A percentile compares a stretch with the other conserved stretches of the same genome.
These are phyloP conservation scores for Tritrichomonas musculus DNA, from an alignment of 208 protist genomes.

Conservation along the genomic window DNA sequence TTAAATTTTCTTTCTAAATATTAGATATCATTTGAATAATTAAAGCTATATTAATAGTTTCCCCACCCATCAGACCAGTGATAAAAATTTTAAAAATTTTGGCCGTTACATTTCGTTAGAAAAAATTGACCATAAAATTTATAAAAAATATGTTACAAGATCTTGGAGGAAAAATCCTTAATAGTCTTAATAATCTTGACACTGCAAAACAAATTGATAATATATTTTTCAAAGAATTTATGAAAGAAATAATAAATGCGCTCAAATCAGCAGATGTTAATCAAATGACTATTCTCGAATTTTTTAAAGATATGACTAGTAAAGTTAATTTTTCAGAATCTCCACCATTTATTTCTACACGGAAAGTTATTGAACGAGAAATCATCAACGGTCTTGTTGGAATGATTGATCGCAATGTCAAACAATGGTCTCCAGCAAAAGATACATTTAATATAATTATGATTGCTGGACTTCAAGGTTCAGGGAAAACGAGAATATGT, in stretches of 20 bases:
- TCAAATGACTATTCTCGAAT: background rate
- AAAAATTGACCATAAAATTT: background rate
- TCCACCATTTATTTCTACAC: background rate
- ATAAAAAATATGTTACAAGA: background rate
- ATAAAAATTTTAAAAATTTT: no score
- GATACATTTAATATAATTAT: slow-evolving; percentile 88
- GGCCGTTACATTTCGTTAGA: no score
- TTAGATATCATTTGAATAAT: no score
- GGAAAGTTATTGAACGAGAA: background rate
- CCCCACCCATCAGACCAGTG: no score
- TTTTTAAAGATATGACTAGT: background rate
- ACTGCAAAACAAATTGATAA: background rate
- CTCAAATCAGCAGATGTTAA: background rate
- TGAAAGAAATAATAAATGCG: background rate
- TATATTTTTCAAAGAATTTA: background rate
- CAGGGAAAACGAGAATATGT: slow-evolving; percentile 91
- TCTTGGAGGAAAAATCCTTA: background rate
- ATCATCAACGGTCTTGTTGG: background rate
- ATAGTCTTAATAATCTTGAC: background rate
- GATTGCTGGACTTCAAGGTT: slow-evolving; percentile 96
- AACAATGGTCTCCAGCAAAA: background rate
- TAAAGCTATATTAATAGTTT: no score
- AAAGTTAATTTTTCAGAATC: background rate
- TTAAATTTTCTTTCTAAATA: no score
- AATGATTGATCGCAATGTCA: background rate